Evolutionary conservation across 805 yeast species (phyloP), one percentile per base, ranked within the genome.

Genomic region (Hanseniaspora nectarophila): DNA sequence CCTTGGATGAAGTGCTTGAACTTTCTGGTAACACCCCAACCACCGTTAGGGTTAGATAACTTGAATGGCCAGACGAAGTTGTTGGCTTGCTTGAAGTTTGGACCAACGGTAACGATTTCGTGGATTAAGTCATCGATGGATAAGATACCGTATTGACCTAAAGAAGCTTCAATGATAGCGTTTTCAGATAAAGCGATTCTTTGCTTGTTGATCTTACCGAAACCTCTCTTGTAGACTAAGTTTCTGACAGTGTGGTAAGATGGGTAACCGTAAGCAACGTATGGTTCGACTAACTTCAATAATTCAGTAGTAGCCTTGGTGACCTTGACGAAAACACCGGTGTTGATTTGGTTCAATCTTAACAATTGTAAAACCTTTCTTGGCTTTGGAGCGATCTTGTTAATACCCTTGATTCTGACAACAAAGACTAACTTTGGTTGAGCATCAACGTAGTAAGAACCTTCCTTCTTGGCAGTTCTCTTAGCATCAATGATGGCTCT

Each of bases 381-480:
- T 81, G 96, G 95, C 84, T 89, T 89, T 70, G 97, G 96, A 70
- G 96, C 85, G 67, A 89, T 87, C 84, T 88, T 89, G 89, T 78
- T 85, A 74, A 89, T 86, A 89, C 97, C 97, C 90, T 89, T 89
- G 82, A 89, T 89, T 84, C 97, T 87, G 73, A 89, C 81, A 69
- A 89, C 95, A 73, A 89, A 87, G 62, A 86, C 95, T 69, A 89
- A 83, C 76, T 86, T 88, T 69, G 82, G 80, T 81, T 89, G 90
- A 73, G 95, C 96, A 69, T 81, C 87, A 67, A 87, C 94, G 79
- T 81, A 89, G 87, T 82, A 85, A 68, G 92, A 81, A 73, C 94
- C 95, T 69, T 81, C 75, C 72, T 90, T 89, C 80, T 84, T 85
- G 64, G 96, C 96, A 61, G 84, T 86, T 74, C 95, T 86, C 80